Base-by-base conservation (phyloP, 805 yeast species). In the Saturnispora quitensis region DNA sequence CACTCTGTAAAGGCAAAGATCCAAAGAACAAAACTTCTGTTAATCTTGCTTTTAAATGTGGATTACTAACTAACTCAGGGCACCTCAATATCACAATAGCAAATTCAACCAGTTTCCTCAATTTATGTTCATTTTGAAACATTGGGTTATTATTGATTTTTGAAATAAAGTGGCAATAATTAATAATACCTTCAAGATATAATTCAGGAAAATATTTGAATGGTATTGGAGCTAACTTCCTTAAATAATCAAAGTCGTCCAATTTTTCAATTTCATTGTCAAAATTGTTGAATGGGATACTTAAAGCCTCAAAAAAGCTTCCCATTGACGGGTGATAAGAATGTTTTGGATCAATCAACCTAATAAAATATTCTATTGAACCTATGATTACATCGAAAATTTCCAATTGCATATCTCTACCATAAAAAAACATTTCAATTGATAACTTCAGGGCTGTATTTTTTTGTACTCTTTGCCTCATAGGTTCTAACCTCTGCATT, bases 171-270 rank as follows among this genome's bases (percentile, higher is more conserved):
- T 81, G 78, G 52, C 86, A 74, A 63, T 83, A 87, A 59, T 81
- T 82, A 31, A 90, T 76, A 12, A 87, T 75, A 2, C 95, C 93
- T 62, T 93, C 98, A 17, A 93, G 68, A 45, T 85, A 73, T 61
- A 79, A 87, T 65, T 93, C 98, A 0, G 99, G 99, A 55, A 74
- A 84, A 64, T 78, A 86, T 59, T 80, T 83, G 76, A 91, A 89
- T 1, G 93, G 93, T 17, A 66, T 60, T 5, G 95, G 91, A 0
- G 91, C 75, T 55, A 81, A 70, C 9, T 74, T 68, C 60, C 86
- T 76, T 59, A 85, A 71, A 60, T 75, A 81, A 44, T 84, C 91
- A n/a, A 81, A 78, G 65, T 85, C 86, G 60, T 86, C 91, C 45
- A 83, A 78, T 61, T 83, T 80, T 55, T 84, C 82, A 34, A 84